A percentile compares a stretch with the other conserved stretches of the same genome.
Conservation (phyloP, 2,329 filamentous ascomycete genomes). For the Alternaria brassicicola region DNA sequence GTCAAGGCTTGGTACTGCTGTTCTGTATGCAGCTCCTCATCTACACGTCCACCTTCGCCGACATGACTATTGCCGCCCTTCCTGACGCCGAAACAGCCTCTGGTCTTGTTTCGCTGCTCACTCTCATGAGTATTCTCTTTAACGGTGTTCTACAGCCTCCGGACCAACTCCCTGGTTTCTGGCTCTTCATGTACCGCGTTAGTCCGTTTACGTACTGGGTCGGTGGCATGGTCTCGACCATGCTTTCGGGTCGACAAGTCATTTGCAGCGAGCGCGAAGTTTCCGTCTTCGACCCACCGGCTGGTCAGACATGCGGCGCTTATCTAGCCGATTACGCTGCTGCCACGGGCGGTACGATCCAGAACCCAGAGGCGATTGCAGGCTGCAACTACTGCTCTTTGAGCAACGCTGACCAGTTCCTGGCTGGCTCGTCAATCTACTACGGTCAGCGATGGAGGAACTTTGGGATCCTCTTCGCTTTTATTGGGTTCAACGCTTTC, state of each 20-base stretch:
- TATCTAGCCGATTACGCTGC: constrained; percentile 55
- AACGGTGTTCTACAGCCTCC: constrained; percentile 67
- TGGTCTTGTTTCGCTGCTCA: constrained; percentile 66
- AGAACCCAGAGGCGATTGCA: constrained; percentile 52
- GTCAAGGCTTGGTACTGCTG: constrained; percentile 65
- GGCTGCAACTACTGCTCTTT: constrained; percentile 60
- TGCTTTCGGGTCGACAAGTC: constrained; percentile 56
- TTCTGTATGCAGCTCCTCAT: constrained; percentile 71
- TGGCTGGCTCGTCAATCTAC: constrained; percentile 50
- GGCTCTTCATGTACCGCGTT: constrained; percentile 77
- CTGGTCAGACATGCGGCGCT: constrained; percentile 49
- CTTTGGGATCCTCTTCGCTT: constrained; percentile 72
- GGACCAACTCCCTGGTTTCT: constrained; percentile 68
- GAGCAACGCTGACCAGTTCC: constrained; percentile 55
- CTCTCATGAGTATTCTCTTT: constrained; percentile 53
- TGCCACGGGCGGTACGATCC: constrained; percentile 49
- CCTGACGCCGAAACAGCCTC: constrained; percentile 72
- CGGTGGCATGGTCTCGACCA: constrained; percentile 47
- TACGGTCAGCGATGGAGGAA: constrained; percentile 66
- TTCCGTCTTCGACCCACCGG: constrained; percentile 49
- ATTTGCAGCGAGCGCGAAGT: constrained; percentile 55
- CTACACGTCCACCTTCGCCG: constrained; percentile 73
- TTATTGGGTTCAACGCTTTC: constrained; percentile 67
- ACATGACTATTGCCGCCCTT: constrained; percentile 74
- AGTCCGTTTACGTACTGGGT: constrained; percentile 71